These are phyloP conservation scores for Tremella mesenterica DNA, from an alignment of 768 basidiomycete species.

Conservation along the genomic window DNA sequence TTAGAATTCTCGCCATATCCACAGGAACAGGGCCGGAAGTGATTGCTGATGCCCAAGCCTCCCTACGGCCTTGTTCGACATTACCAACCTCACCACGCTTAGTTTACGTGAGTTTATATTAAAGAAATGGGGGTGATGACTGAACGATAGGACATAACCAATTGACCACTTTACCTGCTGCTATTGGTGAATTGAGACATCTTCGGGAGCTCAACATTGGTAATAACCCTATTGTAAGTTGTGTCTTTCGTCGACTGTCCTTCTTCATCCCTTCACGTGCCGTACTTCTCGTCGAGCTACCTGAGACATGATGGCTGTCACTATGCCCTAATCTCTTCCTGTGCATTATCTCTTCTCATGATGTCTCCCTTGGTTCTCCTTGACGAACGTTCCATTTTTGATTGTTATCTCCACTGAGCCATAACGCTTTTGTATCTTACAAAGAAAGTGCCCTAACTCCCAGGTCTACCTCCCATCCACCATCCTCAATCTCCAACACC, in stretches of 20 bases:
- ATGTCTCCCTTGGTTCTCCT: no score
- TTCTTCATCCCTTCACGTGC: no score
- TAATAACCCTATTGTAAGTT: constrained; percentile 33
- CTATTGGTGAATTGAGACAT: constrained; percentile 31
- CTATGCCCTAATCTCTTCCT: background rate
- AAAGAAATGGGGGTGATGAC: background rate
- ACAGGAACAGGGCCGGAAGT: no score
- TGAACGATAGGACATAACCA: constrained; percentile 26
- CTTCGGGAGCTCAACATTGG: constrained; percentile 41
- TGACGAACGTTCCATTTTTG: no score
- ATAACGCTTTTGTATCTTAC: no score
- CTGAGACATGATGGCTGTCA: no score
- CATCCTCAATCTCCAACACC: constrained; percentile 27
- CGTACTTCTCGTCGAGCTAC: no score
- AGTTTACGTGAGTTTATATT: constrained; percentile 23
- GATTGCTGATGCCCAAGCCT: constrained; percentile 16
- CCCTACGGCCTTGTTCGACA: constrained; percentile 39
- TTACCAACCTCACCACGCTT: constrained; percentile 33
- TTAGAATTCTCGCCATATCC: no score
- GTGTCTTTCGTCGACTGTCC: no score
- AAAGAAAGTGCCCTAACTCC: no score
- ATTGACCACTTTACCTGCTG: constrained; percentile 34
- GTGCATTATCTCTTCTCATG: background rate
- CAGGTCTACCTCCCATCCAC: constrained; percentile 36
- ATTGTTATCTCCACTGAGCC: no score